Evolutionary conservation across 306 rosid genomes (phyloP), one percentile per base, ranked within the genome.

Genomic region (Cicer bijugum): DNA sequence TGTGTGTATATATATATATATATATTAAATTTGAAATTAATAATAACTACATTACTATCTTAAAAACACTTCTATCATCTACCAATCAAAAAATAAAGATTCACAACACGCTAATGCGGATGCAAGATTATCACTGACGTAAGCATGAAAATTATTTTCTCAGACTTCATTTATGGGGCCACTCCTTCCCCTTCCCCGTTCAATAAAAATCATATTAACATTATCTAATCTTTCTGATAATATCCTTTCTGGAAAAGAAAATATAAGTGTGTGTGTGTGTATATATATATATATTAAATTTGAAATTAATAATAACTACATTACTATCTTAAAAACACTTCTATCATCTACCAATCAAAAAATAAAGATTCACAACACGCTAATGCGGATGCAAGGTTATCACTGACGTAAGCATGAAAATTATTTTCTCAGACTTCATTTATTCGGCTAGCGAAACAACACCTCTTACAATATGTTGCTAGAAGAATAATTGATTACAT

Each of bases 131-230:
- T 23, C 6, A 10, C 43, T 6, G 33, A 42, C 1, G 12, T 19
- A 43, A 35, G 6, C 10, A 42, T 55, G 9, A 56, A 55, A 71
- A 6, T 46, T 8, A 7, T 37, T 8, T 15, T 51, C 17, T 8
- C 39, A 50, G 60, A 55, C 56, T 56, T 72, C 14, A 19, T 5
- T 42, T n/a, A 42, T 44, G n/a, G n/a, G n/a, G n/a, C n/a, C n/a
- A n/a, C n/a, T n/a, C n/a, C n/a, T n/a, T n/a, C 15, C 70, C 43
- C 19, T 35, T 60, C 45, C 67, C 5, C 40, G 37, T 60, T 60
- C 43, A 15, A 15, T 28, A 39, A 12, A 52, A 9, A 0, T 12
- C 38, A 70, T 38, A 63, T n/a, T 8, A 11, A 39, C 7, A 0
- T 50, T 2, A 74, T 19, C 6, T 64, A 19, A 15, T 14, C 9